phyloP scores from a whole-genome alignment of 2,329 filamentous ascomycete genomes.

The Alternaria triticimaculans region DNA sequence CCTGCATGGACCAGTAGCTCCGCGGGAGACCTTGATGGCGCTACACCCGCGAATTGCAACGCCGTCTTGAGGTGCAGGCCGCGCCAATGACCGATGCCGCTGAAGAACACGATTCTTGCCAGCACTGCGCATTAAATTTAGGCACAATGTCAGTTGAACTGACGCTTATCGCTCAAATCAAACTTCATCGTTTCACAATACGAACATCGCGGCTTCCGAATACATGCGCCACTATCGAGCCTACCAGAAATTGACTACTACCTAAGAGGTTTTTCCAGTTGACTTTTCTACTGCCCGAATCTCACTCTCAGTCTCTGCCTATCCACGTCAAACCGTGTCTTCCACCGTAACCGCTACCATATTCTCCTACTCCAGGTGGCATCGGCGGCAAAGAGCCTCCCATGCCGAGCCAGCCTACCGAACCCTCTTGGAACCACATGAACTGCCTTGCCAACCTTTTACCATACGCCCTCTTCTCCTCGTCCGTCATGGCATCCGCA shows the following conservation, averaged over 20 bases:
- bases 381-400: background rate
- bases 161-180: background rate
- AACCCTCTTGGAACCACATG: background rate
- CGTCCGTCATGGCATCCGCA: background rate
- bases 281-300: background rate
- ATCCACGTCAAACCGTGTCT: background rate
- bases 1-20: background rate
- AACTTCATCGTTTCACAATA: background rate
- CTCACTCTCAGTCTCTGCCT: background rate
- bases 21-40: background rate
- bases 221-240: background rate
- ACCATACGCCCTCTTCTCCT: background rate
- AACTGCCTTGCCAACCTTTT: background rate
- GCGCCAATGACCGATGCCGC: background rate
- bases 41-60: background rate
- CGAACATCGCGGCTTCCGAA: background rate
- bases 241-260: background rate
- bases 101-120: background rate
- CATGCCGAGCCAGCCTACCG: background rate
- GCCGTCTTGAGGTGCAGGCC: background rate
- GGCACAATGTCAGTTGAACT: background rate
- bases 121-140: background rate
- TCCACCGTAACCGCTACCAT: background rate
- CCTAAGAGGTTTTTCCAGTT: background rate
- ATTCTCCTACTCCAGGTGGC: background rate